phyloP scores from a whole-genome alignment of 257 asterid species.

The Vinca minor region DNA sequence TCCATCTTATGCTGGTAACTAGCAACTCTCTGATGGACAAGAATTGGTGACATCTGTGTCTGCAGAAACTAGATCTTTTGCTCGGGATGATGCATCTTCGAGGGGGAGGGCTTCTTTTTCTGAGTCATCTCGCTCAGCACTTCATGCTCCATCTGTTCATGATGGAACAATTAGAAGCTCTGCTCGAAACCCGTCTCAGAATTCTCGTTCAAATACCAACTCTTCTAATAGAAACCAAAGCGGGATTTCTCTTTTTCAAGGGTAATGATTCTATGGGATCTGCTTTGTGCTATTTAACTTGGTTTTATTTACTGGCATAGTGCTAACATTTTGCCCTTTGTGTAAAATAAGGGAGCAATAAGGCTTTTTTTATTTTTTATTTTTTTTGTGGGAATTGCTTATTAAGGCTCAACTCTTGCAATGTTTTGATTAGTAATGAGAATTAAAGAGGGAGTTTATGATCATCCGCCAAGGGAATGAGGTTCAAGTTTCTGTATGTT shows the following conservation, averaged over 20 bases:
- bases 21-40: constrained; percentile 27
- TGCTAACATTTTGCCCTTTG: not conserved
- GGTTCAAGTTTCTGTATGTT: not conserved
- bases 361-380: no score
- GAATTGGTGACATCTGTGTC: constrained; percentile 65
- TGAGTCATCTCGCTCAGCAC: constrained; percentile 27
- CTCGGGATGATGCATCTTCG: constrained; percentile 27
- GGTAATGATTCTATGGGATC: constrained; percentile 37
- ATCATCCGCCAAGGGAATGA: not conserved
- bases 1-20: constrained; percentile 1
- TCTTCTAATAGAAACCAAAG: constrained; percentile 41
- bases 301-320: constrained; percentile 1
- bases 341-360: constrained; percentile 1
- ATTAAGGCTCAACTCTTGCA: not conserved
- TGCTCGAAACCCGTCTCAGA: constrained; percentile 35
- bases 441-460: not conserved
- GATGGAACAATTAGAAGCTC: constrained; percentile 37
- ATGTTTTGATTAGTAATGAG: not conserved
- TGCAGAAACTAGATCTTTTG: constrained; percentile 32
- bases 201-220: constrained; percentile 27
- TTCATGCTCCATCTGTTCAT: constrained; percentile 54
- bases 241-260: constrained; percentile 65
- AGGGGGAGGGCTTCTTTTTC: constrained; percentile 30
- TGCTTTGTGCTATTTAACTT: not conserved
- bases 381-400: no score